Evolutionary conservation across 495 filamentous ascomycete genomes (phyloP).

Genomic region (Xylaria castorea): DNA sequence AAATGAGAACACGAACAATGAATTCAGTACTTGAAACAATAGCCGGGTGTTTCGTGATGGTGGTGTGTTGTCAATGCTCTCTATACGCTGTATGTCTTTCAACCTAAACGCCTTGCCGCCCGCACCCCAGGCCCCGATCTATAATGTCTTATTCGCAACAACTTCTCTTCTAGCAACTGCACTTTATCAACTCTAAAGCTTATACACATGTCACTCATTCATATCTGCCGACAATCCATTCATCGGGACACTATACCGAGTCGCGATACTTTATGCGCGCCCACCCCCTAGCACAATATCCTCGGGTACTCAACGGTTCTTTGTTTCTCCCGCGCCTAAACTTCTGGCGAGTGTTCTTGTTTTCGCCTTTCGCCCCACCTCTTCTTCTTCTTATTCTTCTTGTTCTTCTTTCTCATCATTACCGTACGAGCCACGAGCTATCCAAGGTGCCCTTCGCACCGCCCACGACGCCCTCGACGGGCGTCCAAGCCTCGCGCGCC

Average conservation of each 20-base stretch:
- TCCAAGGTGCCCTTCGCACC: conserved; percentile 41
- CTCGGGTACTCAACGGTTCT: no score
- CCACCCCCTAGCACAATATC: neutral
- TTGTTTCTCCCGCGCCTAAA: neutral
- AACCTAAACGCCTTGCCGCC: conserved; percentile 22
- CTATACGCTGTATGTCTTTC: conserved; percentile 10
- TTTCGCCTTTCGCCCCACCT: neutral
- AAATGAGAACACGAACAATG: conserved; percentile 24
- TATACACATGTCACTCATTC: conserved; percentile 10
- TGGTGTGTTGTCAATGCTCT: conserved; percentile 16
- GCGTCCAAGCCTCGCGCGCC: conserved; percentile 68
- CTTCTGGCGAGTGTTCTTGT: neutral
- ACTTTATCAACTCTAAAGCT: neutral
- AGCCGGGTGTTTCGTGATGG: neutral
- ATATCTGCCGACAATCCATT: neutral
- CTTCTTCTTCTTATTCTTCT: neutral
- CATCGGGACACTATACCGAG: neutral
- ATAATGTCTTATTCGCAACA: conserved; percentile 4
- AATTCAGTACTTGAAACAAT: neutral
- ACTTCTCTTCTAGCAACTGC: neutral
- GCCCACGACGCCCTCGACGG: conserved; percentile 46
- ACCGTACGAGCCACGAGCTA: conserved; percentile 49
- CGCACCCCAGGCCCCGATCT: neutral
- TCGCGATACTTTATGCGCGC: neutral
- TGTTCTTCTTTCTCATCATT: neutral